Evolutionary conservation across 495 filamentous ascomycete genomes (phyloP), one percentile per base, ranked within the genome.

Genomic region (Annulohypoxylon maeteangense): DNA sequence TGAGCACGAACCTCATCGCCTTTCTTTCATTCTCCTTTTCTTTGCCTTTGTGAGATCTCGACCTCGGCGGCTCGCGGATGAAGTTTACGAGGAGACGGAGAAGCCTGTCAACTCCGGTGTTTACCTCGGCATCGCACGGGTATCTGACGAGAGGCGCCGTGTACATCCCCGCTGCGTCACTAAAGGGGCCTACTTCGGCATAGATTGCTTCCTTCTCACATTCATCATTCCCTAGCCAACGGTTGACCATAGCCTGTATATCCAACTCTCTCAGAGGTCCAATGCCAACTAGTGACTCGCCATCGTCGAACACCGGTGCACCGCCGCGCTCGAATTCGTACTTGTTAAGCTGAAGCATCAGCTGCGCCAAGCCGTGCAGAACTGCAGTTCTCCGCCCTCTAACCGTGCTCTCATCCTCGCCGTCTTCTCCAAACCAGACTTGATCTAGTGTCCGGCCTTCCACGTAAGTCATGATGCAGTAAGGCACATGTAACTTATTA

Each of bases 391-490:
- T 64, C 42, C 34, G 64, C 54, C 42, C 56, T 36, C 47, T 42
- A 8, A 55, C 25, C 56, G 10, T 11, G 1, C 27, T 22, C 36
- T 47, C 64, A 2, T 32, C 60, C 14, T 58, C 58, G 0, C 58
- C 58, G 5, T 31, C 18, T 4, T 45, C 34, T 0, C 57, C 53
- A 36, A 67, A 74, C 74, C 74, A 76, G 5, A 71, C 53, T 12
- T 50, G 59, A 25, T 76, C 67, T 23, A 74, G 61, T 14, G 67
- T 54, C 23, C 22, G 55, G 4, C 74, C 74, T 16, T 68, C 48
- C 16, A 76, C 36, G 34, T 55, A 76, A 29, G 62, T 68, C 74
- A 74, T 76, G 20, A 76, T 70, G 11, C 71, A 47, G 34, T 70
- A 76, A 0, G 74, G 74, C 27, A 65, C 65, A 7, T 71, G 67